phyloP scores from a whole-genome alignment of 495 filamentous ascomycete genomes.

The Thermothielavioides terrestris region DNA sequence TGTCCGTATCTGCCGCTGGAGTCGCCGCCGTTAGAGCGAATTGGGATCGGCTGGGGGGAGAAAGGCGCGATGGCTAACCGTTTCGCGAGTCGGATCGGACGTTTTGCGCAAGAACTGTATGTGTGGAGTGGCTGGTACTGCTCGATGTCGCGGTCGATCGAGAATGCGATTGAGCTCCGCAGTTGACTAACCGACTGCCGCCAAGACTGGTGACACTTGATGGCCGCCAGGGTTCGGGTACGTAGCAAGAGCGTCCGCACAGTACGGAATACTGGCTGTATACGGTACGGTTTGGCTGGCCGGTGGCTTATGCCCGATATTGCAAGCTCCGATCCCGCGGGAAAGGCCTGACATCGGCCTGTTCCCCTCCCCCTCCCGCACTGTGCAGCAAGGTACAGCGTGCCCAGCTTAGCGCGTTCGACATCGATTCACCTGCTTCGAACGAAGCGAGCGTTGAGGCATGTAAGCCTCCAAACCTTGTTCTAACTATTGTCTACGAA shows the following conservation, averaged over 20 bases:
- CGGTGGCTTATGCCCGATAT: background rate
- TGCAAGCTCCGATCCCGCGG: background rate
- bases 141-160: background rate
- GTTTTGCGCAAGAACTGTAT: background rate
- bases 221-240: slow-evolving; percentile 11
- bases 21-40: background rate
- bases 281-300: no score
- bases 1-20: slow-evolving; percentile 8
- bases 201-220: background rate
- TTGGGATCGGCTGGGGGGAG: background rate
- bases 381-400: slow-evolving; percentile 4
- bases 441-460: no score
- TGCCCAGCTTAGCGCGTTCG: slow-evolving; percentile 2
- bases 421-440: background rate
- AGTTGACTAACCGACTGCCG: background rate
- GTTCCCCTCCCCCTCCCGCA: no score
- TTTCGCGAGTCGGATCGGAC: slow-evolving; percentile 5
- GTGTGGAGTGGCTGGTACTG: background rate
- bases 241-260: no score
- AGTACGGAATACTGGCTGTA: no score
- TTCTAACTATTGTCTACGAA: background rate
- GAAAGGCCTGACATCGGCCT: background rate
- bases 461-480: background rate
- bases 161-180: background rate
- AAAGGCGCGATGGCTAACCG: background rate